These are phyloP conservation scores for Coleophoma crateriformis DNA, from an alignment of 2,329 filamentous ascomycete species.

Conservation along the genomic window DNA sequence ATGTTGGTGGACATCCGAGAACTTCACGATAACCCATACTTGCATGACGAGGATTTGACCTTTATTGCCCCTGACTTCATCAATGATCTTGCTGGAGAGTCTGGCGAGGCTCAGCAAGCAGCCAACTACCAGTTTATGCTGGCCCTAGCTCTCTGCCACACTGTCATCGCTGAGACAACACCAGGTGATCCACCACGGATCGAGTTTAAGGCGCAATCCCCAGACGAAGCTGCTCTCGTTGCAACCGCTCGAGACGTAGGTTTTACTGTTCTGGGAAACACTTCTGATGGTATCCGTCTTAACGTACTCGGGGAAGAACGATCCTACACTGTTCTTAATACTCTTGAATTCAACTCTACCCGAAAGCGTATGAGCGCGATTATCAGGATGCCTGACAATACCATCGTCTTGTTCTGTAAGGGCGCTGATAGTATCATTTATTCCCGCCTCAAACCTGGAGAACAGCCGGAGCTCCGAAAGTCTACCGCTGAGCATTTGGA, in stretches of 20 bases:
- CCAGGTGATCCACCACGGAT: constrained; percentile 90
- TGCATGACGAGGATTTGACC: constrained; percentile 83
- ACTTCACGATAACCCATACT: constrained; percentile 83
- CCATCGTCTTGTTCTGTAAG: constrained; percentile 91
- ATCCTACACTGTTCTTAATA: constrained; percentile 85
- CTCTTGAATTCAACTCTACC: constrained; percentile 94
- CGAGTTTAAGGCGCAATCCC: constrained; percentile 94
- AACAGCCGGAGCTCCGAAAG: constrained; percentile 78
- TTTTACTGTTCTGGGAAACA: constrained; percentile 82
- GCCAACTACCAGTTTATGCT: constrained; percentile 92
- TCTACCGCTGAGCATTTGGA: constrained; percentile 91
- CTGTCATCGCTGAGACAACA: constrained; percentile 84
- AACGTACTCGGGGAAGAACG: constrained; percentile 84
- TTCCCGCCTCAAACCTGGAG: constrained; percentile 76
- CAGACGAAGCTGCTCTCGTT: constrained; percentile 91
- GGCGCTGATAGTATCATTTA: constrained; percentile 98
- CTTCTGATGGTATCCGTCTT: constrained; percentile 74
- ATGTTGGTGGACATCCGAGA: constrained; percentile 70
- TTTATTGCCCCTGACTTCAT: constrained; percentile 91
- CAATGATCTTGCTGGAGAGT: constrained; percentile 71
- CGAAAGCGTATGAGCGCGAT: constrained; percentile 98
- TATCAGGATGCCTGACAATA: constrained; percentile 85
- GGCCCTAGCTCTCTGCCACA: constrained; percentile 90
- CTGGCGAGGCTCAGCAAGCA: constrained; percentile 68
- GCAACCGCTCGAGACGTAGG: constrained; percentile 92